These are phyloP conservation scores for Fusarium buxicola DNA, from an alignment of 2,329 filamentous ascomycete species.

Conservation along the genomic window DNA sequence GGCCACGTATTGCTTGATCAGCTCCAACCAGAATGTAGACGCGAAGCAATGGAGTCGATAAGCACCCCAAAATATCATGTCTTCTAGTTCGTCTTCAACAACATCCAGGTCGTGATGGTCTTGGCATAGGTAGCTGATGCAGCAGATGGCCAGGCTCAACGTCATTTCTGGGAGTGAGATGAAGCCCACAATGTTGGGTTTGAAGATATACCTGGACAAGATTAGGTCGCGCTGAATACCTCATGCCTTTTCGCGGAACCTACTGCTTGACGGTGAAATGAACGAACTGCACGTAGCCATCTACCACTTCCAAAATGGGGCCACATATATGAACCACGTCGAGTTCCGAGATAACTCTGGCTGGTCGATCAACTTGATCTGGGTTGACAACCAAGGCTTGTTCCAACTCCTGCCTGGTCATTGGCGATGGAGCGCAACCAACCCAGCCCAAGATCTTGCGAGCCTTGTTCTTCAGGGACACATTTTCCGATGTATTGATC, in stretches of 20 bases:
- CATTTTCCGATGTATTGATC: background rate
- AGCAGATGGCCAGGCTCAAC: background rate
- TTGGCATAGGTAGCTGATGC: background rate
- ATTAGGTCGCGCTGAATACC: background rate
- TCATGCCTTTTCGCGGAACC: background rate
- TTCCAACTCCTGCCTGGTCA: conserved; percentile 10
- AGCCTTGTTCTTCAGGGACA: background rate
- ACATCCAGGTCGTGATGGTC: background rate
- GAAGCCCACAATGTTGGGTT: background rate
- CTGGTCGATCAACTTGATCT: background rate
- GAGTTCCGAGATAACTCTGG: background rate
- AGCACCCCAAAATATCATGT: background rate
- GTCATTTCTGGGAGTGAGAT: background rate
- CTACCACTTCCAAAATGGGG: conserved; percentile 5
- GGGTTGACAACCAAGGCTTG: background rate
- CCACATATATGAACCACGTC: conserved; percentile 5
- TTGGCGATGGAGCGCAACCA: background rate
- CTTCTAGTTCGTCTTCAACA: background rate
- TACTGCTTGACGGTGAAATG: conserved; percentile 23
- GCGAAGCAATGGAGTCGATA: background rate
- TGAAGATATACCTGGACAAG: conserved; percentile 6
- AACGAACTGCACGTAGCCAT: conserved; percentile 12
- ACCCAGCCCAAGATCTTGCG: conserved; percentile 10
- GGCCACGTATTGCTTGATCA: background rate
- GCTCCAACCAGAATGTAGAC: background rate